These are phyloP conservation scores for Ailanthus altissimus DNA, from an alignment of 345 rosid genomes.

Conservation along the genomic window DNA sequence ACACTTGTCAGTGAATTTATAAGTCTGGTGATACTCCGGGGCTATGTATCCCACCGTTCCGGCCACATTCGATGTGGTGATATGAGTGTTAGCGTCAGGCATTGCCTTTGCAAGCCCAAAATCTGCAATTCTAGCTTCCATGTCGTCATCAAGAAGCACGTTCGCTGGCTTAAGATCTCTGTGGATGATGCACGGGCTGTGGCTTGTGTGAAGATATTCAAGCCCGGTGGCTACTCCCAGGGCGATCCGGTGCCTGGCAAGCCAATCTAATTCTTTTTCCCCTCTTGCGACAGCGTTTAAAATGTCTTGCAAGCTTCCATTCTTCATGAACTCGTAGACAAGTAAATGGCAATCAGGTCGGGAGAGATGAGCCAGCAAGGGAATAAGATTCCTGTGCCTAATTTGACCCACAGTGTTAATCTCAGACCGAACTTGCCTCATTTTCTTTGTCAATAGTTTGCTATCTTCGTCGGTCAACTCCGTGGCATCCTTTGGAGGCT, in stretches of 20 bases:
- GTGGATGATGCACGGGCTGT: conserved; percentile 73
- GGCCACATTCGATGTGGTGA: conserved; percentile 61
- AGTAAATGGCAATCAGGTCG: conserved; percentile 78
- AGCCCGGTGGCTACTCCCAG: conserved; percentile 81
- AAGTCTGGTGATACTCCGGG: conserved; percentile 83
- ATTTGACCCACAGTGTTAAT: conserved; percentile 81
- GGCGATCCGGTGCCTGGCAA: conserved; percentile 67
- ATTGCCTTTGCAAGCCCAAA: conserved; percentile 82
- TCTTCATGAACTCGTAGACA: conserved; percentile 85
- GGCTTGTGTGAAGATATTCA: conserved; percentile 77
- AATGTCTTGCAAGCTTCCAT: conserved; percentile 82
- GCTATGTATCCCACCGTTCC: conserved; percentile 95
- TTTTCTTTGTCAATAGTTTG: conserved; percentile 57
- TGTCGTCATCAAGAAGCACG: conserved; percentile 78
- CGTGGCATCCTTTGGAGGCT: conserved; percentile 67
- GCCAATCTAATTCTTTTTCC: conserved; percentile 62
- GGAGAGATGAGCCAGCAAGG: conserved; percentile 74
- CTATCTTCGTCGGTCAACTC: conserved; percentile 76
- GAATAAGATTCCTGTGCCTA: conserved; percentile 78
- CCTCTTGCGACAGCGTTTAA: conserved; percentile 49
- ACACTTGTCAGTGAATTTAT: conserved; percentile 84
- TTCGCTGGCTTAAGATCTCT: conserved; percentile 93
- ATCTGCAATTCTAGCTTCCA: conserved; percentile 93
- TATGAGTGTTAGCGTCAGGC: conserved; percentile 72
- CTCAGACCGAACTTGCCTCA: conserved; percentile 84